Evolutionary conservation across 176 grass and related monocot species (phyloP).

Genomic region (Aegilops longissima): DNA sequence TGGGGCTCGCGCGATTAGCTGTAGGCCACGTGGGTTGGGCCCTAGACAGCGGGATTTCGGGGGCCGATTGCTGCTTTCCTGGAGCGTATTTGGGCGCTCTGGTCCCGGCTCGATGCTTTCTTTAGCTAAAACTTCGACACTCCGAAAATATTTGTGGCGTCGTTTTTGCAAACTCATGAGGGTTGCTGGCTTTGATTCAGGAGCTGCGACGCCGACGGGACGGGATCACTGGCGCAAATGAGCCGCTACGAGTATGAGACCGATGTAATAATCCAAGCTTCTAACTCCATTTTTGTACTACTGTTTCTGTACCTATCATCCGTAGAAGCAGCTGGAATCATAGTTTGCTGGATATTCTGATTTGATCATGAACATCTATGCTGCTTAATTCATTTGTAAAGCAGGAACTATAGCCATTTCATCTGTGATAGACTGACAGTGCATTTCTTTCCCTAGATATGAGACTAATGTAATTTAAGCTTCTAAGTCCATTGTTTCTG

Average conservation of each 20-base stretch:
- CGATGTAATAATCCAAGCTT: conserved; percentile 46
- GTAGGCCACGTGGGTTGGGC: neutral
- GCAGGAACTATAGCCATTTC: neutral
- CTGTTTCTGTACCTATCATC: neutral
- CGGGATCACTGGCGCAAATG: conserved; percentile 31
- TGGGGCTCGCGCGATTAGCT: neutral
- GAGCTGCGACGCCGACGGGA: neutral
- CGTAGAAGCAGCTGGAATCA: neutral
- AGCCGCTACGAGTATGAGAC: conserved; percentile 47
- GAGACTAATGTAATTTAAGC: conserved; percentile 46
- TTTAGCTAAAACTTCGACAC: neutral
- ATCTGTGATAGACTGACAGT: neutral
- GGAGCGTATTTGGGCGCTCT: neutral
- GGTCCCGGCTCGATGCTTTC: neutral
- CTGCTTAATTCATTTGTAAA: neutral
- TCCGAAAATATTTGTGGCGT: neutral
- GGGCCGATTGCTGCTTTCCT: conserved; percentile 6
- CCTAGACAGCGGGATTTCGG: neutral
- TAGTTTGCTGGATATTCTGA: neutral
- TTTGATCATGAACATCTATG: neutral
- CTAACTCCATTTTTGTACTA: neutral
- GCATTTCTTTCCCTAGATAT: neutral
- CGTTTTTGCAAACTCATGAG: neutral
- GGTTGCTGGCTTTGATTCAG: conserved; percentile 24
- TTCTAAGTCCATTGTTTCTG: neutral